Conservation (phyloP, 352 stramenopile genomes). For the Phytophthora brassicae region DNA sequence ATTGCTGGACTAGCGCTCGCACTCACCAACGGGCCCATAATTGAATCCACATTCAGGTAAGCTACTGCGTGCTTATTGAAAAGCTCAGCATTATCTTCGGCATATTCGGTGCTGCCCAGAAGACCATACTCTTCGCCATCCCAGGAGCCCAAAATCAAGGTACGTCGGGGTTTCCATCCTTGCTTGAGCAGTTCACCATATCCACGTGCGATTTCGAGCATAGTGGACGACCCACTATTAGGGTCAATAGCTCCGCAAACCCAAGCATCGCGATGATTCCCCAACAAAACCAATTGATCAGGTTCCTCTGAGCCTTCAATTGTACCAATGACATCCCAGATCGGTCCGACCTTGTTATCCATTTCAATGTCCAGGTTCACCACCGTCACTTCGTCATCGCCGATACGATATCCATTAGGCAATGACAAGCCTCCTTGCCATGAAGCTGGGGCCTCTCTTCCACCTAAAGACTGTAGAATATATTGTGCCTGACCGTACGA, state of each 20-base stretch:
- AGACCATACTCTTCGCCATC: constrained; percentile 57
- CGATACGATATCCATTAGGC: constrained; percentile 60
- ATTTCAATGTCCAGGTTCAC: constrained; percentile 65
- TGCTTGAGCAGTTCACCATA: constrained; percentile 46
- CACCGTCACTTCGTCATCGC: constrained; percentile 54
- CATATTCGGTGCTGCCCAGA: constrained; percentile 85
- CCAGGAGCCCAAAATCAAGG: constrained; percentile 72
- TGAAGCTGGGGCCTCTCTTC: constrained; percentile 41
- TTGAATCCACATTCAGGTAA: constrained; percentile 88
- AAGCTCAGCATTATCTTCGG: constrained; percentile 57
- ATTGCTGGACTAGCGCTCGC: constrained; percentile 72
- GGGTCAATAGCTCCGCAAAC: constrained; percentile 25
- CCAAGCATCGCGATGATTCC: constrained; percentile 85
- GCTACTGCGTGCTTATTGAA: constrained; percentile 62
- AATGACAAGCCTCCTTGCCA: constrained; percentile 69
- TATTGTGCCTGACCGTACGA: constrained; percentile 76
- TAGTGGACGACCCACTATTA: constrained; percentile 37
- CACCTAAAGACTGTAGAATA: constrained; percentile 69
- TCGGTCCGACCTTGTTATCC: constrained; percentile 69
- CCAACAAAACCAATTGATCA: constrained; percentile 55
- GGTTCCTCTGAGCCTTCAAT: constrained; percentile 57
- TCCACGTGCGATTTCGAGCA: constrained; percentile 66
- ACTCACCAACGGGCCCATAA: constrained; percentile 62
- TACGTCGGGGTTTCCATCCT: constrained; percentile 61
- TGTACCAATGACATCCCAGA: constrained; percentile 41